Evolutionary conservation across 352 stramenopile species (phyloP), one percentile per base, ranked within the genome.

Genomic region (Salisapilia sapeloensis): DNA sequence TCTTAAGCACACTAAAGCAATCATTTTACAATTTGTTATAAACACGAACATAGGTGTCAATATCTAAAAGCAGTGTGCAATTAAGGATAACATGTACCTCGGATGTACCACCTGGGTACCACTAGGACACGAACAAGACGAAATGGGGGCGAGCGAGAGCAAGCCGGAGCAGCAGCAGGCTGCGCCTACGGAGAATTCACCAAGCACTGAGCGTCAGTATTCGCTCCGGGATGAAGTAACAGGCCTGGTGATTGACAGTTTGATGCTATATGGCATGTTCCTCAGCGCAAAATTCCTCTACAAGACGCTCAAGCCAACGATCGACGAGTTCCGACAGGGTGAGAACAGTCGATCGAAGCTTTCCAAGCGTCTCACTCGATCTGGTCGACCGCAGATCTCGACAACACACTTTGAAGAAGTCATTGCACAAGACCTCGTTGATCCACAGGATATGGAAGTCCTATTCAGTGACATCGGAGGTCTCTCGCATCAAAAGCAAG

Each of bases 401-500:
- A 89, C 70, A 29, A 89, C 67, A 31, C 65, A 86, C 55, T 92
- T 89, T 42, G 81, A 94, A 40, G 67, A 86, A 28, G 61, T 92
- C 33, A 96, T 97, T 45, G 86, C 87, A 2, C 71, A 86, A 33
- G 85, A 96, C 55, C 86, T 97, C 12, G 72, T 98, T 25, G 87
- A 97, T 56, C 84, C 89, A 12, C 50, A 81, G 26, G 82, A 96
- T 47, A 86, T 98, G 20, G 54, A 77, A 36, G 74, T 90, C 12
- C 64, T 58, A 13, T 98, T 98, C 62, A 57, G 63, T n/a, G 87
- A 96, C 50, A 96, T 98, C 46, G 93, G 92, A 17, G 93, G 93
- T 0, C 61, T 98, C n/a, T 84, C 96, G 51, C 60, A 85, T 12
- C 86, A 96, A 42, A 97, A 97, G 56, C 65, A 82, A 32, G 91